These are phyloP conservation scores for Cladosporium halotolerans DNA, from an alignment of 2,329 filamentous ascomycete species.

Conservation along the genomic window DNA sequence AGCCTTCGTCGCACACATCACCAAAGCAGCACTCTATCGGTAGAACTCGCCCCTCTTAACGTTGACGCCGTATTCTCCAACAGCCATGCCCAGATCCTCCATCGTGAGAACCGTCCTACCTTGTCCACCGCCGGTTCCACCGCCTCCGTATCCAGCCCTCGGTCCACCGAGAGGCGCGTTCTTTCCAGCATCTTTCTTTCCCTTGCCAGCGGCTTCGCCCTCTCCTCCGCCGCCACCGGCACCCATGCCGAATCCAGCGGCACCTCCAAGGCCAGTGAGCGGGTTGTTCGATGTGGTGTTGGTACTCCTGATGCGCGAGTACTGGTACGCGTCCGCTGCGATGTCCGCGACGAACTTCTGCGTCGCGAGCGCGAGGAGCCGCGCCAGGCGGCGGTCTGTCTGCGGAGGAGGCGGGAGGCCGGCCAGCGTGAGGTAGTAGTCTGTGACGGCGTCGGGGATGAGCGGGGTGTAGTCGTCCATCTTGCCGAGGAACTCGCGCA, in stretches of 20 bases:
- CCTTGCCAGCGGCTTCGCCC: conserved; percentile 35
- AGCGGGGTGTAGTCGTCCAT: conserved; percentile 99
- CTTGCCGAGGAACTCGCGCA: conserved; percentile 88
- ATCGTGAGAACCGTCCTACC: conserved; percentile 94
- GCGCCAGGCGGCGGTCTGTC: conserved; percentile 82
- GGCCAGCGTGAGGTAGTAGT: conserved; percentile 95
- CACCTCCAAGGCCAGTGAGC: conserved; percentile 77
- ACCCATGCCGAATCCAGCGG: conserved; percentile 62
- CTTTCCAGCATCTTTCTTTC: conserved; percentile 29
- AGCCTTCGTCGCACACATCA: background rate
- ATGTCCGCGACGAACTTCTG: conserved; percentile 99
- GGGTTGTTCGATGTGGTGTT: conserved; percentile 87
- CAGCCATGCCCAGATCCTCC: conserved; percentile 97
- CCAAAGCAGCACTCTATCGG: conserved; percentile 47
- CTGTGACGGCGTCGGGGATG: conserved; percentile 96
- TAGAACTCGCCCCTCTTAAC: conserved; percentile 98
- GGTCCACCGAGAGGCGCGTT: conserved; percentile 42
- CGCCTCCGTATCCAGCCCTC: conserved; percentile 61
- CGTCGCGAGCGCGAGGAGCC: conserved; percentile 91
- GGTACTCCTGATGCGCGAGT: conserved; percentile 88
- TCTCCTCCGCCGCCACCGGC: conserved; percentile 45
- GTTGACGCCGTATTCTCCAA: conserved; percentile 95
- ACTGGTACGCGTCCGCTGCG: conserved; percentile 95
- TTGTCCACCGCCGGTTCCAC: conserved; percentile 80
- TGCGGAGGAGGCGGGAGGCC: conserved; percentile 89